These are phyloP conservation scores for Vaccinium macrocarpon DNA, from an alignment of 148 eudicot species.

Conservation along the genomic window DNA sequence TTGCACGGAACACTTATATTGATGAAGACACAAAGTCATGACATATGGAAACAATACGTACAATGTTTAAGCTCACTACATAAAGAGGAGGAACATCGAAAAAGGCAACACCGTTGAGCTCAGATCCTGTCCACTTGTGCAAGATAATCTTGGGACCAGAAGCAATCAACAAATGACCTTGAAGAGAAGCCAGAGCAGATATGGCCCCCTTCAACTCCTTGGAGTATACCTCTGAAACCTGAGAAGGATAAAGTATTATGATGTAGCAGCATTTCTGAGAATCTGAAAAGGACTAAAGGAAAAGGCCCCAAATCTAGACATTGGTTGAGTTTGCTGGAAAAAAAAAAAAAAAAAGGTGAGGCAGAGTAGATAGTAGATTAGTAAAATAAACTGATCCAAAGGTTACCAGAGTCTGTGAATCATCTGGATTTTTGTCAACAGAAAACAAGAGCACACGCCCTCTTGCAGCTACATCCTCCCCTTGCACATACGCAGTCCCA, in stretches of 20 bases:
- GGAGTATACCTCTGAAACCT: conserved; percentile 85
- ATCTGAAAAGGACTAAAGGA: conserved; percentile 1
- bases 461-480: conserved; percentile 98
- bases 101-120: conserved; percentile 89
- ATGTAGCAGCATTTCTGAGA: not conserved
- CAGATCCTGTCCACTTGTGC: conserved; percentile 94
- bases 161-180: conserved; percentile 90
- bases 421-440: conserved; percentile 62
- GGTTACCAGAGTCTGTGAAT: conserved; percentile 58
- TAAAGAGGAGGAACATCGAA: conserved; percentile 89
- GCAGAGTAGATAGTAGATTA: not conserved
- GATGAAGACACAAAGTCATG: not conserved
- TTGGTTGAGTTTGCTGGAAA: not conserved
- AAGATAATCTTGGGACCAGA: conserved; percentile 93
- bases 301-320: not conserved
- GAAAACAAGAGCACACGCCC: conserved; percentile 92
- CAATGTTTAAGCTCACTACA: conserved; percentile 97
- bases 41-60: conserved; percentile 35
- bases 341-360: conserved; percentile 6
- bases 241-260: conserved; percentile 16
- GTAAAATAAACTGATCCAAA: not conserved
- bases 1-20: not conserved
- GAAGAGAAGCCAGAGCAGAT: conserved; percentile 94
- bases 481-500: conserved; percentile 98
- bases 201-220: conserved; percentile 98